Evolutionary conservation across 2,329 filamentous ascomycete species (phyloP), one percentile per base, ranked within the genome.

Genomic region (Daldinia sp.): DNA sequence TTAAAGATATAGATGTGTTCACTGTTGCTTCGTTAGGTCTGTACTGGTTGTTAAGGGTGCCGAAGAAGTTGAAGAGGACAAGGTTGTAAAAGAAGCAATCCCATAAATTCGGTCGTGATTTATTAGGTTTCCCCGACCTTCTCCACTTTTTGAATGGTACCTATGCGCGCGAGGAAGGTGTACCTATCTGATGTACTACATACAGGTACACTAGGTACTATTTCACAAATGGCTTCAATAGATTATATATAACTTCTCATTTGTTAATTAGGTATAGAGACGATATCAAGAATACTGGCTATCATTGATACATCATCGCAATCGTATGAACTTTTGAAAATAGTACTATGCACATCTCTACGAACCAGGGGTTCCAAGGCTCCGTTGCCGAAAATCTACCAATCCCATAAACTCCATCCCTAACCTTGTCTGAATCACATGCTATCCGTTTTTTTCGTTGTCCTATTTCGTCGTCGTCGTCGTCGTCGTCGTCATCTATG

Each of bases 381-480:
- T 60, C 53, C 59, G 1, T 51, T 58, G 35, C 59, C 56, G 13
- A 45, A 52, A 48, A 61, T 58, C 63, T 63, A 66, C 30, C 51
- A 60, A 63, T 41, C 37, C 59, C 15, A 11, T 43, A 62, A 30
- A 67, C 61, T 64, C 58, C 64, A 27, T 34, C 43, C 52, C 21
- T 34, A 34, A 55, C 35, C 52, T 52, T 48, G 30, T 53, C 54
- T 49, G 35, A n/a, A 56, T 56, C 56, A 53, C 37, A 61, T 63
- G 52, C 55, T 57, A 51, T 58, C 48, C 25, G 29, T 60, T 63
- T 64, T 19, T n/a, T 50, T 41, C 57, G 11, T 61, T 50, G 13
- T 23, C 39, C 13, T 27, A 25, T 27, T 13, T 45, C 39, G 11
- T 30, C 54, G 8, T 56, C 37, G 41, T 52, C 48, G 54, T 34